A percentile compares a stretch with the other conserved stretches of the same genome.
phyloP scores from a whole-genome alignment of 352 stramenopile genomes.

The Phytophthora sojae region DNA sequence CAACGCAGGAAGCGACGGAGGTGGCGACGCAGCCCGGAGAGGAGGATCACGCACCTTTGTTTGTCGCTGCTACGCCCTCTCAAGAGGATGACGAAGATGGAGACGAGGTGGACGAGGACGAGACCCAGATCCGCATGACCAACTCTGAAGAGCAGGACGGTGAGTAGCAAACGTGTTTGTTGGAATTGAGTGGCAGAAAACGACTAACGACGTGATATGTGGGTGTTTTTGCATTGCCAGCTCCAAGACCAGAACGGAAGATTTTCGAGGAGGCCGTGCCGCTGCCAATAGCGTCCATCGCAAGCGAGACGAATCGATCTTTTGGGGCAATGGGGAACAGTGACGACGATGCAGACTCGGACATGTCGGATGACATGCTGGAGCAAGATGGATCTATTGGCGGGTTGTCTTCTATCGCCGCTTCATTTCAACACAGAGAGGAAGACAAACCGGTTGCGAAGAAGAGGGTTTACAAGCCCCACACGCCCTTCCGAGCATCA shows the following conservation, averaged over 20 bases:
- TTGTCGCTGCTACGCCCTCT: slow-evolving; percentile 46
- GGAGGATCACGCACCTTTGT: slow-evolving; percentile 42
- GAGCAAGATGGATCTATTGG: slow-evolving; percentile 61
- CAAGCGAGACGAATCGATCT: slow-evolving; percentile 1
- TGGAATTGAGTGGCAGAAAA: slow-evolving; percentile 1
- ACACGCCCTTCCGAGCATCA: slow-evolving; percentile 40
- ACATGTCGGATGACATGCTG: slow-evolving; percentile 80
- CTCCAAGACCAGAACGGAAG: slow-evolving; percentile 14
- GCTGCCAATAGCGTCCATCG: slow-evolving; percentile 16
- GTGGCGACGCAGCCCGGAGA: slow-evolving; percentile 7
- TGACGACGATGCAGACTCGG: slow-evolving; percentile 55
- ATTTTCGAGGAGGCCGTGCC: slow-evolving; percentile 65
- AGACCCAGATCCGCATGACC: slow-evolving; percentile 87
- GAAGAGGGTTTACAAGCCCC: slow-evolving; percentile 58
- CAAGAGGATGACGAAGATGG: slow-evolving; percentile 21
- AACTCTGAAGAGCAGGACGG: slow-evolving; percentile 66
- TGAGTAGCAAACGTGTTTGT: slow-evolving; percentile 10
- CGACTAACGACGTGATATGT: slow-evolving; percentile 13
- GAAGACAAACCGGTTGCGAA: slow-evolving; percentile 25
- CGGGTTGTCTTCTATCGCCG: slow-evolving; percentile 62
- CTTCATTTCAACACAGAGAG: slow-evolving; percentile 49
- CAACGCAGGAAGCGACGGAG: slow-evolving; percentile 42
- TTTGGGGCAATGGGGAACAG: slow-evolving; percentile 18
- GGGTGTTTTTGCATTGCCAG: slow-evolving; percentile 5
- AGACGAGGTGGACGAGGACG: slow-evolving; percentile 72